Percentiles rank a stretch among this genome's conserved stretches.
phyloP scores from a whole-genome alignment of 2,329 filamentous ascomycete genomes.

The Sporothrix mexicana region DNA sequence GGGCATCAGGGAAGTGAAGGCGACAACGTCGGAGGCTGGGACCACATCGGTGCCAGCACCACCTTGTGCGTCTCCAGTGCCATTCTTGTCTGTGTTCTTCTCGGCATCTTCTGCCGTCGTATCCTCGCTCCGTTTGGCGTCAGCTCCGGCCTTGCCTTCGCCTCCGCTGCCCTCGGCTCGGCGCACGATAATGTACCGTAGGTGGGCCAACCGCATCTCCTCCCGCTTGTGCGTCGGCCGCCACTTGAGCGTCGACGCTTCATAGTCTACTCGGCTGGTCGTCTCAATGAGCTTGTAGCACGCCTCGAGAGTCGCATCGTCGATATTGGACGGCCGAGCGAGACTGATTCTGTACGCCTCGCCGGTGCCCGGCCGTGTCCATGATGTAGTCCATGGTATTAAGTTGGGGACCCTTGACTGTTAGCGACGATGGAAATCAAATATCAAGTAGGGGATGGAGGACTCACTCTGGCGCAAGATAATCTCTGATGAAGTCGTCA shows the following conservation, averaged over 20 bases:
- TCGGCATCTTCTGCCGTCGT: background rate
- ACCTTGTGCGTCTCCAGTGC: too few species aligned
- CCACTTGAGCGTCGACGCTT: constrained; percentile 67
- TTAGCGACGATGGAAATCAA: too few species aligned
- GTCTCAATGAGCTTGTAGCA: constrained; percentile 65
- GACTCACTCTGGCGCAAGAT: constrained; percentile 55
- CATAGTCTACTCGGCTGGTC: constrained; percentile 70
- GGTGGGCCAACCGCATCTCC: constrained; percentile 71
- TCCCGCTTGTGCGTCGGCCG: constrained; percentile 62
- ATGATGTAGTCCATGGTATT: constrained; percentile 45
- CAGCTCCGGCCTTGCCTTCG: background rate
- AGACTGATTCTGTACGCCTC: constrained; percentile 53
- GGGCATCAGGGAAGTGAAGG: constrained; percentile 73
- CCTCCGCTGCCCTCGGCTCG: background rate
- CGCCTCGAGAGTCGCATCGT: constrained; percentile 53
- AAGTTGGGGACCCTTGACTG: constrained; percentile 16
- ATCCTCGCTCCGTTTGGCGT: background rate
- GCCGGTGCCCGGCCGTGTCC: constrained; percentile 58
- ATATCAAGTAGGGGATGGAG: background rate
- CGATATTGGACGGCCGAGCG: constrained; percentile 48
- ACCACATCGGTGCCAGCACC: too few species aligned
- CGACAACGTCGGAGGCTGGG: constrained; percentile 47
- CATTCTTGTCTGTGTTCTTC: background rate
- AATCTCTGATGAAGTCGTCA: constrained; percentile 55
- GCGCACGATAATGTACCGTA: constrained; percentile 71